phyloP scores from a whole-genome alignment of 1,284 basidiomycete genomes.

The Baeospora myosura region DNA sequence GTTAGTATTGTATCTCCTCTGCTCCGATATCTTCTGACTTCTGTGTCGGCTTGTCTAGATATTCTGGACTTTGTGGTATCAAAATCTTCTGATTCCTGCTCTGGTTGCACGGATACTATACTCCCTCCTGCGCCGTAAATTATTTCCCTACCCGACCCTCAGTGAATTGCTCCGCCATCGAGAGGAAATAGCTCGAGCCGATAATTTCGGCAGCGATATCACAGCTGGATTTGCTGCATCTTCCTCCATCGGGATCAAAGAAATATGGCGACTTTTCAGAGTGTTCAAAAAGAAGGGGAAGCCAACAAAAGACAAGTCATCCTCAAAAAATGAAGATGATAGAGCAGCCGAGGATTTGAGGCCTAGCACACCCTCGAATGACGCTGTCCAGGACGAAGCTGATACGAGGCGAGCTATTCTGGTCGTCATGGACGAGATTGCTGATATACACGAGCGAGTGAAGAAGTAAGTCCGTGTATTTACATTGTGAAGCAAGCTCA shows the following conservation, averaged over 20 bases:
- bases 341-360: slow-evolving; percentile 1
- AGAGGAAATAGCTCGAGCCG: slow-evolving; percentile 38
- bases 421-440: slow-evolving; percentile 35
- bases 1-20: slow-evolving; percentile 37
- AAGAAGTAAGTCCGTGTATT: slow-evolving; percentile 46
- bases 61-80: slow-evolving; percentile 60
- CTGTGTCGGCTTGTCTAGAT: slow-evolving; percentile 26
- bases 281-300: slow-evolving; percentile 26
- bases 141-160: slow-evolving; percentile 49
- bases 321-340: slow-evolving; percentile 16
- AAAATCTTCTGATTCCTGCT: slow-evolving; percentile 47
- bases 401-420: slow-evolving; percentile 39
- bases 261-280: slow-evolving; percentile 46
- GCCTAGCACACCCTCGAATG: slow-evolving; percentile 6
- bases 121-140: slow-evolving; percentile 38
- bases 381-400: slow-evolving; percentile 25
- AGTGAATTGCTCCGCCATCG: slow-evolving; percentile 46
- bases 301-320: slow-evolving; percentile 22
- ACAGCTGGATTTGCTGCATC: slow-evolving; percentile 37
- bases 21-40: slow-evolving; percentile 1
- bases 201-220: slow-evolving; percentile 45
- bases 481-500: neutral
- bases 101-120: slow-evolving; percentile 41
- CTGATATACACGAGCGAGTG: slow-evolving; percentile 59
- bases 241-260: slow-evolving; percentile 39